A percentile compares a stretch with the other conserved stretches of the same genome.
Conservation (phyloP, 2,329 filamentous ascomycete species). For the Colletotrichum euphorbiae region DNA sequence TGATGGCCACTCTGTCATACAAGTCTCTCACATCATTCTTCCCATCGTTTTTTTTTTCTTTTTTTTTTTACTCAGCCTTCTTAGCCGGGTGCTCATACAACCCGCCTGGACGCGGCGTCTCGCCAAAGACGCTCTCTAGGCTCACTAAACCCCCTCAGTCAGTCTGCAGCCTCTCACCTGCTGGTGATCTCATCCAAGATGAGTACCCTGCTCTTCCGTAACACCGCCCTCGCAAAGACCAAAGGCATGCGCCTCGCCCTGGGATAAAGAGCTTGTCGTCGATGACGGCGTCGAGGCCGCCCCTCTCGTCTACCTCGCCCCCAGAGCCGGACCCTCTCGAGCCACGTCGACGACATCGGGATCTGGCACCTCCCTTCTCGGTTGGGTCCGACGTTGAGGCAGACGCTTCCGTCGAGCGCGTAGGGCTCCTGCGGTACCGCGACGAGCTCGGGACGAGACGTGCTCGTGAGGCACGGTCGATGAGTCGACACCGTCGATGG, state of each 20-base stretch:
- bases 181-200: constrained; percentile 57
- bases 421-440: constrained; percentile 64
- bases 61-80: neutral
- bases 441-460: constrained; percentile 50
- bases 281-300: constrained; percentile 51
- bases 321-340: constrained; percentile 60
- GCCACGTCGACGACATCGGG: constrained; percentile 54
- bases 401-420: constrained; percentile 59
- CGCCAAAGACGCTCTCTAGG: constrained; percentile 4
- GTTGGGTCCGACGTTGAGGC: constrained; percentile 62
- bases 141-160: constrained; percentile 36
- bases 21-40: neutral
- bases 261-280: constrained; percentile 50
- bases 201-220: constrained; percentile 53
- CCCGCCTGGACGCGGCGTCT: constrained; percentile 20
- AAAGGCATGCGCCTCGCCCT: constrained; percentile 63
- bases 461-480: constrained; percentile 43
- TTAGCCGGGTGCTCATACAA: constrained; percentile 16
- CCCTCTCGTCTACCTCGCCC: constrained; percentile 51
- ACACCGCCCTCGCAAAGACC: constrained; percentile 58
- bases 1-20: constrained; percentile 1
- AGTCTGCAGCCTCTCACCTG: too few relatives aligned
- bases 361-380: constrained; percentile 48
- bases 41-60: neutral
- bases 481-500: constrained; percentile 57